Evolutionary conservation across 345 rosid genomes (phyloP).

Genomic region (Carallia pectinifolia): DNA sequence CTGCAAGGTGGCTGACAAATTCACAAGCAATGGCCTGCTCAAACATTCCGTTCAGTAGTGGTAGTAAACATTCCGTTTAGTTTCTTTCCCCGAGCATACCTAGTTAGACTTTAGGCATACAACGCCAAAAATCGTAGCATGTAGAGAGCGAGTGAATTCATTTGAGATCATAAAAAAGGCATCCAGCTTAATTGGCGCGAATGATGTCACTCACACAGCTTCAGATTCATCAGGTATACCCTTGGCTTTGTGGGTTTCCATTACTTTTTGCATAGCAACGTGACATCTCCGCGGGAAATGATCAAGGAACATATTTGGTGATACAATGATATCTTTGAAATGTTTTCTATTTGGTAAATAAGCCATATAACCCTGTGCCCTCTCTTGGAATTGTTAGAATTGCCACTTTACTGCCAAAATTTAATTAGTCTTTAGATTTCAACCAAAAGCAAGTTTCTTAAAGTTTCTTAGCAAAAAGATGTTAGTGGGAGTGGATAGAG

Average conservation of each 20-base stretch:
- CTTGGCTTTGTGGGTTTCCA: background rate
- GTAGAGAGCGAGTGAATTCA: background rate
- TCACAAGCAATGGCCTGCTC: no score
- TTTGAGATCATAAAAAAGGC: background rate
- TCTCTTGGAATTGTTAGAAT: constrained; percentile 18
- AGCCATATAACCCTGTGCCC: constrained; percentile 44
- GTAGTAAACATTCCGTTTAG: no score
- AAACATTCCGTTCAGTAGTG: no score
- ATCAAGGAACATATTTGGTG: constrained; percentile 86
- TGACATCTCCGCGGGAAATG: constrained; percentile 76
- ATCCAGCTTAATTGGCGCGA: background rate
- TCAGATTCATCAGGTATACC: background rate
- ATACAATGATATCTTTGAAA: constrained; percentile 73
- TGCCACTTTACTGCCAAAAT: no score
- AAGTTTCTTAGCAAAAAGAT: no score
- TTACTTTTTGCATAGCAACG: background rate
- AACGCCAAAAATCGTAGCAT: background rate
- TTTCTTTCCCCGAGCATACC: background rate
- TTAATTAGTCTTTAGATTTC: no score
- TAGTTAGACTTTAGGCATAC: background rate
- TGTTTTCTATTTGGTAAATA: constrained; percentile 60
- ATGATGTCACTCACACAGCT: background rate
- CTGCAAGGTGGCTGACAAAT: no score
- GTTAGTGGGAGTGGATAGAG: no score
- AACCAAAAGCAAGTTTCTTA: no score